Percentiles rank a stretch among this genome's conserved stretches.
Conservation (phyloP, 2,329 filamentous ascomycete genomes). For the Trichophyton mentagrophytes region DNA sequence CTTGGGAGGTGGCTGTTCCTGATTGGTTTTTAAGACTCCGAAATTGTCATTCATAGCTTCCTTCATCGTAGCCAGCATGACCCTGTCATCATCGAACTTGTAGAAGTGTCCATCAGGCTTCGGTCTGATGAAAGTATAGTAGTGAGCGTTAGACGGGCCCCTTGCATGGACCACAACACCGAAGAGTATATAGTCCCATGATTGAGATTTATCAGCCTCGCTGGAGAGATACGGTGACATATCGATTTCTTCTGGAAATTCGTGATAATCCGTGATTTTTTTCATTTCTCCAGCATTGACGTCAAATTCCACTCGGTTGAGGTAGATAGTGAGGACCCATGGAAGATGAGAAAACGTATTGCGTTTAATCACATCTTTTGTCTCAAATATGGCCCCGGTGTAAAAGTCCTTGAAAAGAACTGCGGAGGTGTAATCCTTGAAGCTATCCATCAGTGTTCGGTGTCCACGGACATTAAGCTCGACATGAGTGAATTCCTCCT, state of each 20-base stretch:
- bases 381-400: conserved; percentile 72
- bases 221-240: conserved; percentile 77
- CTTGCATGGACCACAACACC: conserved; percentile 94
- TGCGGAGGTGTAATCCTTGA: conserved; percentile 90
- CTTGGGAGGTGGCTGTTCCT: conserved; percentile 41
- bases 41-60: conserved; percentile 96
- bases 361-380: conserved; percentile 94
- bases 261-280: conserved; percentile 57
- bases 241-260: conserved; percentile 39
- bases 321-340: conserved; percentile 13
- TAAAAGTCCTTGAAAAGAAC: conserved; percentile 98
- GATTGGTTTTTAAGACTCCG: conserved; percentile 63
- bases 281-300: conserved; percentile 93
- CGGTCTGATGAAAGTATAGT: conserved; percentile 94
- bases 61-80: conserved; percentile 77
- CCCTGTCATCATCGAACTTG: conserved; percentile 93
- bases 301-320: conserved; percentile 88
- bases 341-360: conserved; percentile 64
- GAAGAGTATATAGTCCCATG: conserved; percentile 85
- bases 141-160: conserved; percentile 92
- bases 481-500: conserved; percentile 98
- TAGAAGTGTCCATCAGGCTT: conserved; percentile 89
- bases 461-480: conserved; percentile 93
- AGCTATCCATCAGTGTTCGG: conserved; percentile 84
- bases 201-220: conserved; percentile 72